Evolutionary conservation across 352 stramenopile genomes (phyloP), one percentile per base, ranked within the genome.

Genomic region (Elongisporangium prolatum): DNA sequence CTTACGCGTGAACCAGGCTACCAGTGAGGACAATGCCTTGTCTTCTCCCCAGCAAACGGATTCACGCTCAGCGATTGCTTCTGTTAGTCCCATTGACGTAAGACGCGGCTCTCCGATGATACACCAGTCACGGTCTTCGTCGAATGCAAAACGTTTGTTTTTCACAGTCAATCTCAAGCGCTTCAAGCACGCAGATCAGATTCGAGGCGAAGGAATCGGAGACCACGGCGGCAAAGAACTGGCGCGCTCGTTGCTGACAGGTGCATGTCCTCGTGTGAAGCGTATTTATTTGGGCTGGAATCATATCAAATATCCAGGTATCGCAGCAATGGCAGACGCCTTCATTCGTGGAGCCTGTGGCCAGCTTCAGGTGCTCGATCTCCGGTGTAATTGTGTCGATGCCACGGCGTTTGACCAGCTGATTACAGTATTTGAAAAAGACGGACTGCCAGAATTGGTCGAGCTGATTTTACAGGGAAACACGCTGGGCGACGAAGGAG

Each of bases 91-190:
- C 58, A 21, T 25, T 21, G 17, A 49, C 34, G 13, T 50, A 37
- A 14, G 37, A 40, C 28, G 28, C 28, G 28, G 28, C 5, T 8
- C 28, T 40, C 28, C 28, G 9, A 40, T 40, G 28, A 40, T 40
- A 9, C 28, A 40, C 5, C 28, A 40, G 8, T 8, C 28, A 14
- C 4, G 28, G 28, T 40, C 28, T 6, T 40, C 11, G 17, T 38
- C 59, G 5, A 50, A 34, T 17, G 21, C 63, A 11, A 89, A 89
- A 67, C 69, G 65, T 2, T 53, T 82, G 53, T 87, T 86, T 56
- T 88, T 89, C 64, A 87, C 79, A 6, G 65, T 84, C 24, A 89
- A 89, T 49, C 64, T 90, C 24, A 88, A 89, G 57, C 74, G 82
- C 22, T 92, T 87, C 59, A 88, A 88, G 49, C 80, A 89, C 49